Base-by-base conservation (phyloP, 768 basidiomycete species). In the Phlebiopsis flavidoalba region DNA sequence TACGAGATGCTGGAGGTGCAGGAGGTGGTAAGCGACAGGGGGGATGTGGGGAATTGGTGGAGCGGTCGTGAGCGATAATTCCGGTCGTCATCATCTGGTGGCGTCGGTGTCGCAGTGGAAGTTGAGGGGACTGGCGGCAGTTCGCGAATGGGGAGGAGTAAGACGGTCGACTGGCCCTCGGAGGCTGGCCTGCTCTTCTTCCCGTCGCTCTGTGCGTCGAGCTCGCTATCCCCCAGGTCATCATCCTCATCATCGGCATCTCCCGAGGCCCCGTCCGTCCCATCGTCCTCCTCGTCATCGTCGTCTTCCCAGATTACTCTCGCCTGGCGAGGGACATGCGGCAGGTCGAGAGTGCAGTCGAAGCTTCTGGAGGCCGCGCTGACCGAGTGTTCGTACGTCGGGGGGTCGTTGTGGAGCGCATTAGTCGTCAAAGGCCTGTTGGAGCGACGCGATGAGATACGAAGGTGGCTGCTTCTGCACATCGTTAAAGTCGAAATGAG, bases 1-100 rank as follows among this genome's bases (percentile, higher is more conserved):
- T 33, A 61, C 50, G 48, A 61, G 46, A 26, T 56, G 53, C n/a
- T 79, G 77, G 60, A 80, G 72, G 55, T 75, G 73, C 63, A 61
- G 59, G 22, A 59, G 36, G 59, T 65, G 60, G 54, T 59, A 59
- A 1, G 64, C 35, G 31, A 60, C 59, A 37, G 65, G 59, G 46
- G 48, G 48, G 51, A 57, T 48, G 26, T 40, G 45, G 6, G 57
- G 57, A 51, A 36, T 21, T n/a, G 31, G 19, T 14, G 24, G 35
- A 49, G 46, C 31, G 60, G 53, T 5, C 53, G 15, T 21, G 53
- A 43, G 52, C 36, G 51, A n/a, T 47, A 50, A n/a, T 51, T 22
- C 49, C 52, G 26, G 56, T 17, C 21, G 54, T 33, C 43, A n/a
- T 56, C 36, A 40, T 59, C 43, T 22, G 43, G 50, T 15, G 58